These are phyloP conservation scores for Chaetomium globosum DNA, from an alignment of 2,329 filamentous ascomycete genomes.

Conservation along the genomic window DNA sequence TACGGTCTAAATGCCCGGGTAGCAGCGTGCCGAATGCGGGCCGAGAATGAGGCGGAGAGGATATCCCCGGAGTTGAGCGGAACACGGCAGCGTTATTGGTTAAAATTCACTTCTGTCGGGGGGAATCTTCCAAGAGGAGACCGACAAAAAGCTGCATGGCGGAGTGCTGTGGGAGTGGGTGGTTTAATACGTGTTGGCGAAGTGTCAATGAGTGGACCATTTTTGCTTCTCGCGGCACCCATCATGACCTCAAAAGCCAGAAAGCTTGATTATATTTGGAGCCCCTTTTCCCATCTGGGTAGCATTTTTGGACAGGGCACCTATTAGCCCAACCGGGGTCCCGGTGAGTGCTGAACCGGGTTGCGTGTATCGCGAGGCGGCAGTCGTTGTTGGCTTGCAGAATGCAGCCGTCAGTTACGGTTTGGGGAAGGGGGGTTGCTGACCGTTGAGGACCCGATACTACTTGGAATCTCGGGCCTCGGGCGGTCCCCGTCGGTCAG, in stretches of 20 bases:
- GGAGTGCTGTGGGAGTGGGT: not conserved
- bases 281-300: constrained; percentile 29
- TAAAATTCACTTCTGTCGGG: constrained; percentile 23
- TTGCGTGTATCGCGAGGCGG: constrained; percentile 4
- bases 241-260: constrained; percentile 17
- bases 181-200: constrained; percentile 19
- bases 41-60: not conserved
- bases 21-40: constrained; percentile 4
- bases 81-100: constrained; percentile 10
- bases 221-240: constrained; percentile 28
- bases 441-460: constrained; percentile 1
- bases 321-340: constrained; percentile 25
- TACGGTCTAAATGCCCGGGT: not conserved
- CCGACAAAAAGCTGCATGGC: not conserved
- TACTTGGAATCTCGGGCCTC: not conserved
- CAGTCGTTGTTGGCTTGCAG: constrained; percentile 12
- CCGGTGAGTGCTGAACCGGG: constrained; percentile 9
- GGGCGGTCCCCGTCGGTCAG: not conserved
- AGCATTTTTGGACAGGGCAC: constrained; percentile 28
- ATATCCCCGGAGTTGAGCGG: not conserved
- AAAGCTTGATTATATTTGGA: constrained; percentile 21
- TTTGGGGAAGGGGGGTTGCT: not conserved
- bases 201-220: constrained; percentile 21
- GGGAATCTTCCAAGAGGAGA: not conserved
- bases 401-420: constrained; percentile 15